Conservation (phyloP, 768 basidiomycete genomes). For the Cystobasidium ongulense region DNA sequence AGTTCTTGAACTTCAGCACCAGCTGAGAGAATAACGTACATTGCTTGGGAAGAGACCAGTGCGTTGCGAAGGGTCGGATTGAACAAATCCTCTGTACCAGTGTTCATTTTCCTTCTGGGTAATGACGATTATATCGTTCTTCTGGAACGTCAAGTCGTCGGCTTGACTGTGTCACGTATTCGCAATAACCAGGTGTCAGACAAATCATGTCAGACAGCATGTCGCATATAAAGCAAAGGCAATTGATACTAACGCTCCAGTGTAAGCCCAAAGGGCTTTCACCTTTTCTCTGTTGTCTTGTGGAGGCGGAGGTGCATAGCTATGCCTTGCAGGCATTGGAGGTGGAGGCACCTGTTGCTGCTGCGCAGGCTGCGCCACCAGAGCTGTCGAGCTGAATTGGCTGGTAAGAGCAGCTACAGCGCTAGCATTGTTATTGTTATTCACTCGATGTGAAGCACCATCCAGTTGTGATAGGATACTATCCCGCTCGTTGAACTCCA, state of each 20-base stretch:
- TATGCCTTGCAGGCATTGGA: not conserved
- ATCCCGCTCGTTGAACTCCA: not conserved
- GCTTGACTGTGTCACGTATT: not conserved
- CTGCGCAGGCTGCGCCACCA: not conserved
- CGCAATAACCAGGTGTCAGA: not conserved
- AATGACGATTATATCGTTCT: constrained; percentile 10
- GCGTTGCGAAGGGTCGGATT: not conserved
- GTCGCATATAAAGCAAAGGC: no score
- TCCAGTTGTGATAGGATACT: not conserved
- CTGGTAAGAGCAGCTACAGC: not conserved
- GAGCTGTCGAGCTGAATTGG: not conserved
- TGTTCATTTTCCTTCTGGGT: constrained; percentile 1
- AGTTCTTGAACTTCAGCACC: not conserved
- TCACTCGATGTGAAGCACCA: not conserved
- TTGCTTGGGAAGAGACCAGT: constrained; percentile 22
- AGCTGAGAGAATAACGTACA: not conserved
- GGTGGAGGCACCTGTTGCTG: not conserved
- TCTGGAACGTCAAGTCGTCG: constrained; percentile 13
- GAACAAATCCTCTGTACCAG: constrained; percentile 17
- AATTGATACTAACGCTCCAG: not conserved
- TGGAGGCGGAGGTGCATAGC: not conserved
- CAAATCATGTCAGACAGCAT: not conserved
- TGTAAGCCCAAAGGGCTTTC: constrained; percentile 8
- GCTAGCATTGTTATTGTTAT: not conserved
- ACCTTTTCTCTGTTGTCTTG: not conserved